Conservation (phyloP, 352 stramenopile species). For the Elongisporangium undulatum region DNA sequence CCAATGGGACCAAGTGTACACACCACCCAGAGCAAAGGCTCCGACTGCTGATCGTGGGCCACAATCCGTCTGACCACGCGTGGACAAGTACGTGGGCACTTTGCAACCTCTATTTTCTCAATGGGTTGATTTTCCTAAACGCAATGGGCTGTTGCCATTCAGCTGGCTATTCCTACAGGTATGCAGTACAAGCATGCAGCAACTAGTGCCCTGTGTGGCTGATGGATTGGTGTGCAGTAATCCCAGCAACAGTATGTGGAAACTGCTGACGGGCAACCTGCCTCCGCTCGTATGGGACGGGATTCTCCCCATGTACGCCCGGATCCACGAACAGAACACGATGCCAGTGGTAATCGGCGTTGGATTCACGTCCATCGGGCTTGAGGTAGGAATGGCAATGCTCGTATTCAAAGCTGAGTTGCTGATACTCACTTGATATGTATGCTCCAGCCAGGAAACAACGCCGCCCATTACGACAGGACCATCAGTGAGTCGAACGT, state of each 20-base stretch:
- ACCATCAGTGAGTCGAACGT: conserved; percentile 52
- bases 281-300: conserved; percentile 49
- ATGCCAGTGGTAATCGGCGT: conserved; percentile 60
- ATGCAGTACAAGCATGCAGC: not conserved
- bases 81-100: conserved; percentile 49
- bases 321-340: conserved; percentile 66
- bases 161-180: conserved; percentile 65
- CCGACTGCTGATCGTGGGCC: conserved; percentile 79
- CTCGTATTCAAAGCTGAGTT: not conserved
- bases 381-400: conserved; percentile 41
- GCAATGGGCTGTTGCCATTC: not conserved
- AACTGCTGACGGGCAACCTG: conserved; percentile 67
- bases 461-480: conserved; percentile 76
- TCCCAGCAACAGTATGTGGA: conserved; percentile 88
- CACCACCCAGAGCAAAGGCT: conserved; percentile 66
- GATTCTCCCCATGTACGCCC: conserved; percentile 49
- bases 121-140: not conserved
- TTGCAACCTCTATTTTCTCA: not conserved
- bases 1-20: conserved; percentile 31
- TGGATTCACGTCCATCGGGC: conserved; percentile 78
- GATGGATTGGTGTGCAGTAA: conserved; percentile 38
- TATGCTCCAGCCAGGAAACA: conserved; percentile 62
- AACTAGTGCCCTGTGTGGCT: not conserved
- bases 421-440: not conserved
- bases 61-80: conserved; percentile 90